Evolutionary conservation across 257 asterid genomes (phyloP), one percentile per base, ranked within the genome.

Genomic region (Linaria vulgaris): DNA sequence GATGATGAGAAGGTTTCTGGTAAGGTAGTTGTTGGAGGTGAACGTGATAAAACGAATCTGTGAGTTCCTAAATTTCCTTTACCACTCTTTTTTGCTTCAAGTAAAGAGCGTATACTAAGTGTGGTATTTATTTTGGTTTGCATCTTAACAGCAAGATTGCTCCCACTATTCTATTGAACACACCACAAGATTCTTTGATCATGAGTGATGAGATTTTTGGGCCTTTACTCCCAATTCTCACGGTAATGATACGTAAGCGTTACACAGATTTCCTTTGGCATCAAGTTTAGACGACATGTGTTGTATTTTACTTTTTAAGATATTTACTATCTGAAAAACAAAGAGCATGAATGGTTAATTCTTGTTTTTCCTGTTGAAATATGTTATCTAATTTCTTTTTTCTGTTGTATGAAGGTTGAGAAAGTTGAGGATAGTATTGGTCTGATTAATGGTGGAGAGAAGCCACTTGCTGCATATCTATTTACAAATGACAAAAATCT

Each of bases 181-280:
- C 80, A 41, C 94, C 95, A 1, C 73, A 64, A 61, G 96, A 88
- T 74, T 78, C 95, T 45, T 49, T 85, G 54, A 74, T 91, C 80
- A 82, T 91, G 95, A 75, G 74, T 25, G 97, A 91, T 63, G 97
- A 91, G 84, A 86, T 91, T 68, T 88, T 88, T 56, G 97, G 97
- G 41, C 97, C 97, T 25, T 69, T 91, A 67, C 96, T 91, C 68
- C 91, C 95, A 63, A 85, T 88, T 27, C 20, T 90, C 76, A 88
- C 82, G 88, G 97, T 90, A 85, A 72, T 63, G 49, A 15, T 50
- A 49, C n/a, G 31, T 16, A 51, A 14, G 17, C 65, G 46, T 67
- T 49, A 56, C 17, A 37, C 25, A 11, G n/a, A 12, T 30, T 60
- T 48, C 9, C 22, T 17, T 43, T 22, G 21, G 17, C n/a, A 38